phyloP scores from a whole-genome alignment of 306 rosid species.

The Cucurbita ficifolia region DNA sequence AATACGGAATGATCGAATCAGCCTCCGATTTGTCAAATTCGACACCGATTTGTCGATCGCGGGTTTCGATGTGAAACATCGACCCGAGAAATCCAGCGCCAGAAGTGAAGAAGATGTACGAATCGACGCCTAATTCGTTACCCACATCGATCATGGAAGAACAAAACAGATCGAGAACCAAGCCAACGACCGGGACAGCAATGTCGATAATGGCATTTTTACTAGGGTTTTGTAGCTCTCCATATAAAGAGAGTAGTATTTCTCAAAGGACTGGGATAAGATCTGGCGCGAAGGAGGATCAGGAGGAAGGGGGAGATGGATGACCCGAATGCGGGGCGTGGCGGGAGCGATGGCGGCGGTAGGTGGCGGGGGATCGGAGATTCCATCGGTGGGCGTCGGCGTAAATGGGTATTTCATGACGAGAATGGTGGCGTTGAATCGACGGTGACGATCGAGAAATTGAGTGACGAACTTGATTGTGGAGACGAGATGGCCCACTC shows the following conservation, averaged over 20 bases:
- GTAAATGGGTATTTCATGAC: constrained; percentile 13
- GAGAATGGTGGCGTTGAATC: constrained; percentile 30
- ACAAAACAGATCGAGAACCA: background rate
- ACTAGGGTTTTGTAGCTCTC: background rate
- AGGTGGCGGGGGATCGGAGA: background rate
- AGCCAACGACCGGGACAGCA: background rate
- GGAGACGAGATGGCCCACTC: constrained; percentile 31
- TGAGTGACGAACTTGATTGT: constrained; percentile 33
- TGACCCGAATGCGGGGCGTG: constrained; percentile 9
- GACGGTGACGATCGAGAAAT: constrained; percentile 21
- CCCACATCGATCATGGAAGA: constrained; percentile 10
- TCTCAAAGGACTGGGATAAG: background rate
- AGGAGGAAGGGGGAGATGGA: constrained; percentile 19
- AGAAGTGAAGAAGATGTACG: constrained; percentile 10
- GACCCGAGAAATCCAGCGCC: constrained; percentile 4
- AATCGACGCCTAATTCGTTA: background rate
- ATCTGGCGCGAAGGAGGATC: background rate
- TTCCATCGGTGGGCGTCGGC: background rate
- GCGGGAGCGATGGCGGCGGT: background rate
- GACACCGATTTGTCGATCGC: background rate
- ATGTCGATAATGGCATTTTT: background rate
- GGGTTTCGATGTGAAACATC: background rate
- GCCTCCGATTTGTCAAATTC: constrained; percentile 1
- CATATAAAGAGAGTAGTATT: background rate
- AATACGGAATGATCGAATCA: constrained; percentile 8